Evolutionary conservation across 352 stramenopile species (phyloP), one percentile per base, ranked within the genome.

Genomic region (Phytophthora fragariae): DNA sequence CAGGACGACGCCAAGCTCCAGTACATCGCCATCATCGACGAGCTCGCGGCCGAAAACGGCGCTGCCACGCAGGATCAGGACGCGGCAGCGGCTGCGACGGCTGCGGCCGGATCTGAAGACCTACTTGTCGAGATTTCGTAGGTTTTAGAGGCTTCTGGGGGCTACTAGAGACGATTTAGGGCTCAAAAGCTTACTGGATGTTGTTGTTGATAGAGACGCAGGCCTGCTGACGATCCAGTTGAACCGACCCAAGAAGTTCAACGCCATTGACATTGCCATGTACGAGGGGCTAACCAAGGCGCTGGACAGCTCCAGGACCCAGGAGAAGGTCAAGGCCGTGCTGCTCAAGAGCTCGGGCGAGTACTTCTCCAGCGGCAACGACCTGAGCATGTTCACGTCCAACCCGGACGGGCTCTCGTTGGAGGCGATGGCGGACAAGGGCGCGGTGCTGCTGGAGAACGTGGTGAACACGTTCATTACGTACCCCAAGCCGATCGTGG

Each of bases 281-380:
- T 98, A 98, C 78, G 49, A 86, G 35, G 83, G 84, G 37, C 81
- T 97, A 39, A 81, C 90, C 44, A 71, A 92, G 58, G 80, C 88
- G 17, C 75, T 98, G 9, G 55, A 91, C 49, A 79, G 72, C 35
- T 91, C 89, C 29, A 84, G 78, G 52, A 75, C 41, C 1, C 91
- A 98, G 77, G 52, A 82, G 2, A 78, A 81, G 8, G 82, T 98
- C 50, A 85, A 93, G 58, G 93, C 87, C 11, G 80, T 98, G 53
- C 71, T 98, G 53, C 77, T 98, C 53, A 97, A 95, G 57, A 91
- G 92, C 19, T 77, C 72, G 14, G 94, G 93, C 57, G 60, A 88
- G 1, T 98, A 94, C 65, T 98, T 98, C 78, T 96, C 90, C 17
- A 97, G 87, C 69, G 94, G 94, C 50, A 97, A 96, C 49, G 91